phyloP scores from a whole-genome alignment of 2,329 filamentous ascomycete genomes.

The Ophiostoma angusticollis region DNA sequence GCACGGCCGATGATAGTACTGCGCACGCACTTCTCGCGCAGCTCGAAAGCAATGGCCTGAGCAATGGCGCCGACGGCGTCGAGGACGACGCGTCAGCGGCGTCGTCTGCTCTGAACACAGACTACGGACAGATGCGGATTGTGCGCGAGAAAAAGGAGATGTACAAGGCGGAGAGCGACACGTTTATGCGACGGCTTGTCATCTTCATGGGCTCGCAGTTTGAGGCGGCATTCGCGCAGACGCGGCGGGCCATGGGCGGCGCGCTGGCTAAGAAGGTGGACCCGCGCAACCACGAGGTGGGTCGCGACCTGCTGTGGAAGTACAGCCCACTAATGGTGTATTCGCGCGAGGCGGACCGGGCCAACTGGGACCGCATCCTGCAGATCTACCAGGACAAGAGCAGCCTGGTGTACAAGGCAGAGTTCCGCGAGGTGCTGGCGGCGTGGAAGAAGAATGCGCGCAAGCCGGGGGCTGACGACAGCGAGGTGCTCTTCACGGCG shows the following conservation, averaged over 20 bases:
- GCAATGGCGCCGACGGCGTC: background rate
- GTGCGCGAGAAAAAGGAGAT: constrained; percentile 89
- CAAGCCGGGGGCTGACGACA: constrained; percentile 64
- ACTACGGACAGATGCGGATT: constrained; percentile 82
- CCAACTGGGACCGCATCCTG: constrained; percentile 70
- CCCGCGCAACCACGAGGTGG: constrained; percentile 54
- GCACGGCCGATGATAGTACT: constrained; percentile 25
- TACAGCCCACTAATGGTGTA: constrained; percentile 83
- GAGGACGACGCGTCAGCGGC: constrained; percentile 32
- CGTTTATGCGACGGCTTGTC: constrained; percentile 67
- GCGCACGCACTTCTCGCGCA: constrained; percentile 17
- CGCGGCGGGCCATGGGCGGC: constrained; percentile 49
- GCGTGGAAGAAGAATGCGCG: constrained; percentile 70
- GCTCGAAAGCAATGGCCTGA: too few relatives aligned
- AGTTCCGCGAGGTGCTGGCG: constrained; percentile 65
- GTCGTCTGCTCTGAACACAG: constrained; percentile 44
- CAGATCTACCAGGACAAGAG: constrained; percentile 69
- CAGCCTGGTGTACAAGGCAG: constrained; percentile 63
- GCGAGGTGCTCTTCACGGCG: constrained; percentile 76
- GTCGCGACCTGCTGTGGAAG: constrained; percentile 67
- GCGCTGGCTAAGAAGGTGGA: constrained; percentile 56
- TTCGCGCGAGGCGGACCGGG: constrained; percentile 66
- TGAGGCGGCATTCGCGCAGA: constrained; percentile 58
- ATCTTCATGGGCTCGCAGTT: constrained; percentile 76
- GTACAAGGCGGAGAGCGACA: constrained; percentile 62